Conservation (phyloP, 768 basidiomycete genomes). For the Mycena sanguinolenta region DNA sequence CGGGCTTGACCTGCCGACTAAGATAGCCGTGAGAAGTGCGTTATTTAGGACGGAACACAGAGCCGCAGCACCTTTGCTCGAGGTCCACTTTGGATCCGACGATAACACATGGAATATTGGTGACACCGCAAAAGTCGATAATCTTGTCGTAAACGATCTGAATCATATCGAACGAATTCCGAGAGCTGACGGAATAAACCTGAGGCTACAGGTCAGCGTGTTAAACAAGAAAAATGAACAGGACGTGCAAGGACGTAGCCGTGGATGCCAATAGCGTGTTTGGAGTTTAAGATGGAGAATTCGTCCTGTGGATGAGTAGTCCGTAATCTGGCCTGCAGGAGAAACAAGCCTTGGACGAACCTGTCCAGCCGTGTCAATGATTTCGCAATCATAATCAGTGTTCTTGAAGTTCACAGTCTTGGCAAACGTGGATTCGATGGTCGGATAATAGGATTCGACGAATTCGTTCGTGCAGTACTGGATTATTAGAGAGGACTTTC, state of each 20-base stretch:
- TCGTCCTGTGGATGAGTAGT: constrained; percentile 76
- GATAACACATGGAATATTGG: constrained; percentile 92
- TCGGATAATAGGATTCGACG: constrained; percentile 95
- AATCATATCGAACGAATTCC: constrained; percentile 95
- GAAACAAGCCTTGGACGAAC: constrained; percentile 55
- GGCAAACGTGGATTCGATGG: constrained; percentile 93
- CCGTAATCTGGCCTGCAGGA: background rate
- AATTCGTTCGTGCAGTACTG: constrained; percentile 97
- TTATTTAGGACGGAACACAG: constrained; percentile 36
- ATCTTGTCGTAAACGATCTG: constrained; percentile 96
- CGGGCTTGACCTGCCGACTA: constrained; percentile 79
- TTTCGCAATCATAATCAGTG: constrained; percentile 95
- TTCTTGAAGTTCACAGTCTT: constrained; percentile 93
- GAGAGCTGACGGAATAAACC: constrained; percentile 91
- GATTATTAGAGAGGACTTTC: constrained; percentile 93
- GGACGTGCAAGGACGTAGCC: constrained; percentile 85
- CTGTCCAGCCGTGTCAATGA: constrained; percentile 99
- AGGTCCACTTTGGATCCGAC: constrained; percentile 95
- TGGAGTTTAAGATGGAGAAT: constrained; percentile 93
- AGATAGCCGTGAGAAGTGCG: constrained; percentile 42
- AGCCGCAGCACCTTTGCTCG: constrained; percentile 69
- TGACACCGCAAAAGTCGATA: constrained; percentile 86
- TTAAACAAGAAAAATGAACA: background rate
- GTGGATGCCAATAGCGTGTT: constrained; percentile 97
- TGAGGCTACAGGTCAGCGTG: background rate